These are phyloP conservation scores for Stachybotrys chartarum DNA, from an alignment of 2,329 filamentous ascomycete species.

Conservation along the genomic window DNA sequence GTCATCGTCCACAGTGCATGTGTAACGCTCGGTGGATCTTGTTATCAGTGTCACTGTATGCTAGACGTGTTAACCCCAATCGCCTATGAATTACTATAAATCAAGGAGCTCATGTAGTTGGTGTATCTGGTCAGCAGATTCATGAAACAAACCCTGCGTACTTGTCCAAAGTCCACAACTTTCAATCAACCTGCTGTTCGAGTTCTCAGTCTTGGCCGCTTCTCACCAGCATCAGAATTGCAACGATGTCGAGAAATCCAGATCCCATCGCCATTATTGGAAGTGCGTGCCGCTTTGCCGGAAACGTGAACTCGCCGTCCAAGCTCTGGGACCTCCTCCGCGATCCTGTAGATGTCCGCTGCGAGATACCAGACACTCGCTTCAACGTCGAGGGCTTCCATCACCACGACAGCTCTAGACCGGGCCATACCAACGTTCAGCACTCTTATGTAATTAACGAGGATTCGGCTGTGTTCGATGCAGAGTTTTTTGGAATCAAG, in stretches of 20 bases:
- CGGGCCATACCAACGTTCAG: slow-evolving; percentile 11
- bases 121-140: too few species aligned
- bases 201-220: too few species aligned
- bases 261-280: slow-evolving; percentile 35
- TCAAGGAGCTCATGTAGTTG: too few species aligned
- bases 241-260: neutral
- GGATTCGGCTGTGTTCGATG: slow-evolving; percentile 8
- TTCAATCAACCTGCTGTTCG: too few species aligned
- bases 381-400: slow-evolving; percentile 16
- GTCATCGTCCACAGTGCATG: too few species aligned
- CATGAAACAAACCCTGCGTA: too few species aligned
- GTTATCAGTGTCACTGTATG: too few species aligned
- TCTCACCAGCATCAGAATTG: too few species aligned
- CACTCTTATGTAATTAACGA: slow-evolving; percentile 1
- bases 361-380: slow-evolving; percentile 13
- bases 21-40: too few species aligned
- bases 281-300: slow-evolving; percentile 29
- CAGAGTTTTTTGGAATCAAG: slow-evolving; percentile 16
- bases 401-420: slow-evolving; percentile 22
- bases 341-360: slow-evolving; percentile 24
- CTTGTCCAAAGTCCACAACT: too few species aligned
- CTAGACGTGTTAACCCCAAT: too few species aligned
- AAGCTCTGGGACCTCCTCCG: slow-evolving; percentile 27
- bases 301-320: slow-evolving; percentile 22
- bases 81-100: too few species aligned